A percentile compares a stretch with the other conserved stretches of the same genome.
These are phyloP conservation scores for Oryza glumipatula DNA, from an alignment of 176 grass and related monocot genomes.

Conservation along the genomic window DNA sequence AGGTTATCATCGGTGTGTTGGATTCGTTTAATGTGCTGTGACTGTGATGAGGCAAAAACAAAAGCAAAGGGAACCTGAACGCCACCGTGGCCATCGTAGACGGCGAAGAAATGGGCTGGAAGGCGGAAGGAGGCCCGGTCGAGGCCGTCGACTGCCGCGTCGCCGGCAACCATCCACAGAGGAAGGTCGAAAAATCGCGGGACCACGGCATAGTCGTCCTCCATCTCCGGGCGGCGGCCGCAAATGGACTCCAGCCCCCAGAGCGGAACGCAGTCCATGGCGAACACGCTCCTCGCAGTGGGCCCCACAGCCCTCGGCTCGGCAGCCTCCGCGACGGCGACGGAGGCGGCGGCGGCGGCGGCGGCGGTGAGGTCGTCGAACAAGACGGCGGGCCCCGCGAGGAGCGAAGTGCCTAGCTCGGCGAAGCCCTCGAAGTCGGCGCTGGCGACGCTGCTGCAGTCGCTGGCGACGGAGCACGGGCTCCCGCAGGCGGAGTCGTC, in stretches of 20 bases:
- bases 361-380: conserved; percentile 39
- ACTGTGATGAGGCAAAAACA: not conserved
- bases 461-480: conserved; percentile 79
- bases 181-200: conserved; percentile 61
- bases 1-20: not conserved
- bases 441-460: conserved; percentile 81
- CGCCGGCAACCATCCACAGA: conserved; percentile 68
- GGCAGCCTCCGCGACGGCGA: not conserved
- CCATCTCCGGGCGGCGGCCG: conserved; percentile 86
- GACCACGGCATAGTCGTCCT: conserved; percentile 57
- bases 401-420: conserved; percentile 21
- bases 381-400: conserved; percentile 9
- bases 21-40: not conserved
- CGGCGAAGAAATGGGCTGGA: conserved; percentile 78
- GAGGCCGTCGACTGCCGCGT: conserved; percentile 55
- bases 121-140: conserved; percentile 66
- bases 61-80: conserved; percentile 41
- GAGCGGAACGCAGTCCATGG: conserved; percentile 63
- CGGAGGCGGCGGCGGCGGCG: not conserved
- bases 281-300: conserved; percentile 57
- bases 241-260: conserved; percentile 72
- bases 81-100: conserved; percentile 87
- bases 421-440: conserved; percentile 60
- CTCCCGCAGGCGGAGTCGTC: conserved; percentile 34
- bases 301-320: not conserved